Evolutionary conservation across 495 filamentous ascomycete genomes (phyloP), one percentile per base, ranked within the genome.

Genomic region (Cercophora samala): DNA sequence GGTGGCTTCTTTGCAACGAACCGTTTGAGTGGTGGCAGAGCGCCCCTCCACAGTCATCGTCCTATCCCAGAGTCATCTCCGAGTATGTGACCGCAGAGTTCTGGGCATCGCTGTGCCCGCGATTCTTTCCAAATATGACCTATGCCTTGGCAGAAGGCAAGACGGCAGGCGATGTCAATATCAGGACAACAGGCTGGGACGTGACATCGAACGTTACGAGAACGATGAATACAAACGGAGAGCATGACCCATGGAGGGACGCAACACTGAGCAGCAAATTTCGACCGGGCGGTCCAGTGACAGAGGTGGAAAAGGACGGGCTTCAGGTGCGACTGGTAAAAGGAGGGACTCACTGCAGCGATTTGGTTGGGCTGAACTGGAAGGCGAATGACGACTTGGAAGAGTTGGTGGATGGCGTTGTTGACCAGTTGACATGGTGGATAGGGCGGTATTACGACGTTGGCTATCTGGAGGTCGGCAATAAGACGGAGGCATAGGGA

Each of bases 1-100:
- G 80, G 66, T 89, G 85, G 86, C 79, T 90, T 73, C 76, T 87
- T 51, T 89, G 88, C 79, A 90, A 90, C 72, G 86, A 90, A 75
- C 87, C 88, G 24, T 76, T 77, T 22, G 72, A 76, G 24, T 77
- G 64, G 66, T 77, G 72, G 72, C 75, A 77, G 63, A 66, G 85
- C 68, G 85, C 83, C 46, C 83, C 87, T 5, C 87, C 87, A 1
- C 83, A 86, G 8, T 86, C 87, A 2, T 69, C 69, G 62, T 69
- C 65, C 1, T 64, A 74, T 67, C 62, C 68, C 1, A 71, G 70
- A n/a, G 75, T 90, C 37, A 84, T 89, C 58, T 89, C 87, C 19
- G 82, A 86, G 21, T 79, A 85, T 9, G 82, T 89, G 55, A 81
- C 75, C 59, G 77, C 78, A 2, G 76, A 76, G 18, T 90, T 90